Evolutionary conservation across 306 rosid species (phyloP).

Genomic region (Sesbania bispinosa): DNA sequence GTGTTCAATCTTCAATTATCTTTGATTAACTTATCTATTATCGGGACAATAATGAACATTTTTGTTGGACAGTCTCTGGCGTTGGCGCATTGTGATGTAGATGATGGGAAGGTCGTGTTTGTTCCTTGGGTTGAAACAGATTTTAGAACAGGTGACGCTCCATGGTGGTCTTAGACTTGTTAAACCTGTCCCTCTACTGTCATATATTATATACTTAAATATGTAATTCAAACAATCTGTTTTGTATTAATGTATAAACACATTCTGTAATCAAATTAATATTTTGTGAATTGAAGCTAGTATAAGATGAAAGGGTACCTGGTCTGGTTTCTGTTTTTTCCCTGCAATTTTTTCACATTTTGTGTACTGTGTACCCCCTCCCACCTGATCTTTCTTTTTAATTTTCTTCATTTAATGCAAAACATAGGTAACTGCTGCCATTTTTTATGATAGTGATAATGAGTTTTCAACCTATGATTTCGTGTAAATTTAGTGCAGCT

Average conservation of each 20-base stretch:
- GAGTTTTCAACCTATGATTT: too few relatives aligned
- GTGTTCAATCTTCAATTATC: not conserved
- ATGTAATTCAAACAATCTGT: constrained; percentile 4
- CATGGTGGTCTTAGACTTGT: constrained; percentile 77
- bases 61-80: constrained; percentile 64
- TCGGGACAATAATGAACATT: not conserved
- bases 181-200: not conserved
- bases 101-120: constrained; percentile 74
- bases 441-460: too few relatives aligned
- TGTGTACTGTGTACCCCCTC: too few relatives aligned
- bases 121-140: constrained; percentile 97
- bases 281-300: constrained; percentile 4
- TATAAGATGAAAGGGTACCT: constrained; percentile 13
- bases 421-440: too few relatives aligned
- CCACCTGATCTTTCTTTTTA: too few relatives aligned
- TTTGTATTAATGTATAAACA: constrained; percentile 22
- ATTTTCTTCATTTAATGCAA: too few relatives aligned
- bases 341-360: too few relatives aligned
- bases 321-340: too few relatives aligned
- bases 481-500: too few relatives aligned
- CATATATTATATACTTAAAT: constrained; percentile 17
- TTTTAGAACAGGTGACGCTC: constrained; percentile 83
- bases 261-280: constrained; percentile 11
- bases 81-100: constrained; percentile 71
- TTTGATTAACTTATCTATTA: not conserved